Evolutionary conservation across 352 stramenopile genomes (phyloP), one percentile per base, ranked within the genome.

Genomic region (Globisporangium radiosum): DNA sequence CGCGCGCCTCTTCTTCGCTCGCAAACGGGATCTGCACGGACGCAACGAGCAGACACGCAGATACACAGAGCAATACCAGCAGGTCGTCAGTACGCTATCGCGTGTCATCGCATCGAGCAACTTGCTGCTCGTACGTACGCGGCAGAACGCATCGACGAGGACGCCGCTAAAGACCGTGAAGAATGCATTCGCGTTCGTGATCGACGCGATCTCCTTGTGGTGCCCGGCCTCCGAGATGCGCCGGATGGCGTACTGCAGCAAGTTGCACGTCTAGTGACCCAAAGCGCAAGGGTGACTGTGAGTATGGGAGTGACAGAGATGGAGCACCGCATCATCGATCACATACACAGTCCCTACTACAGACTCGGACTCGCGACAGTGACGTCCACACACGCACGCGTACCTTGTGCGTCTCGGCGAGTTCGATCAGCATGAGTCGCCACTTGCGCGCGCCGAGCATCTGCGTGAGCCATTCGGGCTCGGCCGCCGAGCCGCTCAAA

Each of bases 131-230:
- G 11, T n/a, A 48, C 42, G 7, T 71, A 94, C 83, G 56, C 85
- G 74, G 48, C 80, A 84, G 36, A 93, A 90, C 0, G 78, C 68
- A 57, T 95, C 85, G 33, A 88, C 63, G 2, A 95, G 56, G 33
- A 95, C 81, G 11, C 83, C 85, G 50, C 78, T 92, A 59, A 93
- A 95, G 25, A 95, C 85, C 36, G 83, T 75, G 59, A 95, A 95
- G 53, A 95, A 90, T 7, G 83, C 80, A 57, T 90, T 91, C 5
- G 85, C 85, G 52, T 81, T 92, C 13, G 83, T 80, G 40, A 91
- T 92, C 0, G 85, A 93, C 4, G 85, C 85, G 54, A 95, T 92
- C 53, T 95, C 85, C 57, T 95, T 93, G 75, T 95, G 85, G 51
- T 95, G 78, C 0, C 85, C 85, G 39, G 85, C 85, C 54, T 91